These are phyloP conservation scores for Suillus paluster DNA, from an alignment of 768 basidiomycete genomes.

Conservation along the genomic window DNA sequence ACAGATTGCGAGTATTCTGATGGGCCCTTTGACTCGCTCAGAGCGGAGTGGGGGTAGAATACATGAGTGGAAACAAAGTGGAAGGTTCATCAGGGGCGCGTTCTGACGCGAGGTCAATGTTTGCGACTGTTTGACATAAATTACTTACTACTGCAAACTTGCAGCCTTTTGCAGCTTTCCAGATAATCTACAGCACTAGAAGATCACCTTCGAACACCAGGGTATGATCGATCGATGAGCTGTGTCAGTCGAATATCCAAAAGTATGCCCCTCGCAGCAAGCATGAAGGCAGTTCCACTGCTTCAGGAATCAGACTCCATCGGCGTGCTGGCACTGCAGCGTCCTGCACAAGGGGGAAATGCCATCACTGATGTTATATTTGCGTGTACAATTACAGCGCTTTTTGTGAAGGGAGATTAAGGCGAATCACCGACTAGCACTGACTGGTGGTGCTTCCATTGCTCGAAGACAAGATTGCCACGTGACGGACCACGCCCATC, in stretches of 20 bases:
- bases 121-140: too few species aligned
- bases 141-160: too few species aligned
- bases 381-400: neutral
- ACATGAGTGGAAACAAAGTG: neutral
- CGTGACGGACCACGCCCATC: slow-evolving; percentile 26
- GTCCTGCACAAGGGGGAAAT: neutral
- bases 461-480: slow-evolving; percentile 13
- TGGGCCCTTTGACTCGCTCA: neutral
- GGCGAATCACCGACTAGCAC: neutral
- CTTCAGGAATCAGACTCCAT: neutral
- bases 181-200: neutral
- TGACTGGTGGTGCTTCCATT: slow-evolving; percentile 1
- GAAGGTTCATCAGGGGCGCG: too few species aligned
- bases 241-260: neutral
- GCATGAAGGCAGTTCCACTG: neutral
- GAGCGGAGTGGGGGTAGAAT: neutral
- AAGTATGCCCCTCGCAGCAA: neutral
- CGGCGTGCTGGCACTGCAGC: neutral
- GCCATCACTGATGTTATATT: neutral
- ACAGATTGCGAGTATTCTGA: too few species aligned
- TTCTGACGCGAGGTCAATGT: too few species aligned
- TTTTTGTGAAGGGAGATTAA: neutral
- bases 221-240: neutral
- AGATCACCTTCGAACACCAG: neutral
- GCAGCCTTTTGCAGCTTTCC: too few species aligned